Evolutionary conservation across 495 filamentous ascomycete genomes (phyloP).

Genomic region (Copromyces sp.): DNA sequence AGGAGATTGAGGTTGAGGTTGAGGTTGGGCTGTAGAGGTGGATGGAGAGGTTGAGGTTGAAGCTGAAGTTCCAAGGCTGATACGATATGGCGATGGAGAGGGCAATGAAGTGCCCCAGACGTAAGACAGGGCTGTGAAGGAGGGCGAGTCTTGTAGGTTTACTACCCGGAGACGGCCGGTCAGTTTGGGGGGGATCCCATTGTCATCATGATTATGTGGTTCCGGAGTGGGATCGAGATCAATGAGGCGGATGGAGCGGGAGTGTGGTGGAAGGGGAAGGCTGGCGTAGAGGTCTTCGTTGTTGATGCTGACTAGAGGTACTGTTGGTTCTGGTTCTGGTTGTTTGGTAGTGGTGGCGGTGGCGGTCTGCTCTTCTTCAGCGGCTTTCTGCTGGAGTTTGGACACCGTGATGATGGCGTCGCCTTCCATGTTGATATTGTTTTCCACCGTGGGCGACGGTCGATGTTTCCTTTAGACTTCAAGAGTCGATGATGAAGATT

Average conservation of each 20-base stretch:
- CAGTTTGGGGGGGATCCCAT: neutral
- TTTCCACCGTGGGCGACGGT: neutral
- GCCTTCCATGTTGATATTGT: neutral
- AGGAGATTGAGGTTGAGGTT: too few species aligned
- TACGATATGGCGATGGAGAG: neutral
- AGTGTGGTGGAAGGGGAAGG: neutral
- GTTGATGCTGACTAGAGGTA: neutral
- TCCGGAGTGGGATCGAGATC: neutral
- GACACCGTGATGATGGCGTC: neutral
- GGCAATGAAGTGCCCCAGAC: slow-evolving; percentile 1
- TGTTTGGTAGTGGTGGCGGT: neutral
- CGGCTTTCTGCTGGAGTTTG: neutral
- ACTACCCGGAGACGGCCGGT: slow-evolving; percentile 2
- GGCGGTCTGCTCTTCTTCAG: neutral
- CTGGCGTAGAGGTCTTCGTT: neutral
- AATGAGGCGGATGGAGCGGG: neutral
- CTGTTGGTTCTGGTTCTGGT: neutral
- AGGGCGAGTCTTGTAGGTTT: neutral
- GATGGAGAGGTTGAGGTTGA: neutral
- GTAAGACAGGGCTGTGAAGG: slow-evolving; percentile 3
- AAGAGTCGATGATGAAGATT: neutral
- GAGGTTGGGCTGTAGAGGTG: too few species aligned
- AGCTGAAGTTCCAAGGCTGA: neutral
- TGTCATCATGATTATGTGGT: neutral
- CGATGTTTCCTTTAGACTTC: neutral